Evolutionary conservation across 441 rosid species (phyloP).

Genomic region (Raphanus hybrid): DNA sequence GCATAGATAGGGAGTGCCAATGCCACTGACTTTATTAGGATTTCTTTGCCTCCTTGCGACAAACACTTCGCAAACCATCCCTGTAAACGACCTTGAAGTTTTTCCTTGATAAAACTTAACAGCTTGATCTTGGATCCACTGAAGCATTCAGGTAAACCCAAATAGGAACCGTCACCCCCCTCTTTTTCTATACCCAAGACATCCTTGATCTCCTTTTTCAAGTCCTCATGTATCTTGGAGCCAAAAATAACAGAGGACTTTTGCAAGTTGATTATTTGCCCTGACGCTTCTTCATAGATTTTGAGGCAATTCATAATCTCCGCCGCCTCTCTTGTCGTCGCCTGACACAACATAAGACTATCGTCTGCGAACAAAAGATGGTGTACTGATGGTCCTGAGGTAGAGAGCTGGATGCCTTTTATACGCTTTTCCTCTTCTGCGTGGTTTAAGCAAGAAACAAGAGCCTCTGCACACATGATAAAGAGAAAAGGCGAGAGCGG

Average conservation of each 20-base stretch:
- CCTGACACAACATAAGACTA: background rate
- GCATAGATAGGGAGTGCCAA: background rate
- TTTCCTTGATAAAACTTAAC: background rate
- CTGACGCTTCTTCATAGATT: background rate
- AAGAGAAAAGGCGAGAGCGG: background rate
- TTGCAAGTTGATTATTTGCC: background rate
- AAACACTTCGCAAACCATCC: background rate
- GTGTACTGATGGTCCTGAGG: background rate
- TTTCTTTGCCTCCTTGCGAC: background rate
- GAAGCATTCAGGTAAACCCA: background rate
- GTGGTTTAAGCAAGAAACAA: too few species aligned
- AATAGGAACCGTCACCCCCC: background rate
- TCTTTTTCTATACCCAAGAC: background rate
- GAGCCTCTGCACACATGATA: too few species aligned
- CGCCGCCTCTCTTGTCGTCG: accelerated
- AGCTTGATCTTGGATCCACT: background rate
- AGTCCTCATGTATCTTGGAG: too few species aligned
- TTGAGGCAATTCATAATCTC: background rate
- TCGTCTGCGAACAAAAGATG: background rate
- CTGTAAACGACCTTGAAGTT: background rate
- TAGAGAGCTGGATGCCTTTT: background rate
- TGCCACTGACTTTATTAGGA: background rate
- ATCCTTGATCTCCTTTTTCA: background rate
- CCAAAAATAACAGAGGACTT: background rate
- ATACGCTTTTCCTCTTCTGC: too few species aligned